These are phyloP conservation scores for Starmerella bombicola DNA, from an alignment of 805 yeast species.

Conservation along the genomic window DNA sequence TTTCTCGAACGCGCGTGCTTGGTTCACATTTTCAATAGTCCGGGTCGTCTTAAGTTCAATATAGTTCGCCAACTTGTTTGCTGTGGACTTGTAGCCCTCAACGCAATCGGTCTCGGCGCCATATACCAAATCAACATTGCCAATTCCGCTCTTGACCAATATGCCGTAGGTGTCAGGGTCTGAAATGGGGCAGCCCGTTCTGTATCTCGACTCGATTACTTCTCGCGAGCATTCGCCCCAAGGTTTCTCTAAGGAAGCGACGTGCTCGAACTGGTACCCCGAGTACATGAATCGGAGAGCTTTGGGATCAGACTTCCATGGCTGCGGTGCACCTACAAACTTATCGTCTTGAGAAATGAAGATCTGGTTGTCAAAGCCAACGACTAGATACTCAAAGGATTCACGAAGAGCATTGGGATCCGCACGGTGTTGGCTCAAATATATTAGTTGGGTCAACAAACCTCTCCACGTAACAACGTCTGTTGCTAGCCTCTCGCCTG, in stretches of 20 bases:
- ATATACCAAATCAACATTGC: constrained; percentile 49
- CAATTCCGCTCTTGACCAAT: constrained; percentile 78
- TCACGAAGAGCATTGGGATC: constrained; percentile 27
- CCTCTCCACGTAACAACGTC: constrained; percentile 82
- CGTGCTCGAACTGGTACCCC: constrained; percentile 73
- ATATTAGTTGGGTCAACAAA: constrained; percentile 57
- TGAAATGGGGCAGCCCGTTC: constrained; percentile 35
- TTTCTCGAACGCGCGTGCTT: constrained; percentile 62
- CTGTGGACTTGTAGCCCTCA: constrained; percentile 53
- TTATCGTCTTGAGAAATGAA: constrained; percentile 24
- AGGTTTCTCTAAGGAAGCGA: constrained; percentile 58
- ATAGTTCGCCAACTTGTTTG: constrained; percentile 49
- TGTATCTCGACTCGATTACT: constrained; percentile 52
- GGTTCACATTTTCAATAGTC: constrained; percentile 42
- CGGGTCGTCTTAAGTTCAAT: constrained; percentile 71
- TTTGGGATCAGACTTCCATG: not conserved
- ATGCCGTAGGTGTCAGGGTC: constrained; percentile 67
- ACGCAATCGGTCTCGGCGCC: constrained; percentile 92
- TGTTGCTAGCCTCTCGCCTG: constrained; percentile 38
- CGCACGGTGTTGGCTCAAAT: constrained; percentile 40
- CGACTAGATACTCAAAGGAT: constrained; percentile 47
- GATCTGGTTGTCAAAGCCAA: constrained; percentile 48
- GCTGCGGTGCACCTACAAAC: not conserved
- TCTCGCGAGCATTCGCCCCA: constrained; percentile 57
- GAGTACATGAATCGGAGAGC: constrained; percentile 26